Evolutionary conservation across 116 monocot species (phyloP).

Genomic region (Iris pallida): DNA sequence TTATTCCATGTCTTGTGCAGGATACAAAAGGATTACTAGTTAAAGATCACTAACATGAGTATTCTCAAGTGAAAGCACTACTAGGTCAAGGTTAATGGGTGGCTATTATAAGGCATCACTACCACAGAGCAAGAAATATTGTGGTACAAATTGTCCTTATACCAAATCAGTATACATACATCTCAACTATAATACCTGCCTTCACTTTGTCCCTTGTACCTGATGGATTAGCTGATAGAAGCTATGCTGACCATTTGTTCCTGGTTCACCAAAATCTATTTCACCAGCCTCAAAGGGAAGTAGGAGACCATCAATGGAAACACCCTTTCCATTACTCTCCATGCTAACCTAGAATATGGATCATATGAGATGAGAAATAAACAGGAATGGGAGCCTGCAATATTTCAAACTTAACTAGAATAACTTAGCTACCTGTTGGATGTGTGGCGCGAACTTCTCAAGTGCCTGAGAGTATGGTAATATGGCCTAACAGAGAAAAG

Average conservation of each 20-base stretch:
- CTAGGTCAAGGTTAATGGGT: too few relatives aligned
- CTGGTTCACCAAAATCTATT: conserved; percentile 99
- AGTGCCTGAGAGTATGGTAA: conserved; percentile 90
- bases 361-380: conserved; percentile 5
- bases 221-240: conserved; percentile 98
- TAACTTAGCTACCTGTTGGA: conserved; percentile 74
- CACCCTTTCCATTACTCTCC: conserved; percentile 99
- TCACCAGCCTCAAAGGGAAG: conserved; percentile 91
- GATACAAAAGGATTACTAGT: too few relatives aligned
- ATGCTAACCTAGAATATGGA: conserved; percentile 74
- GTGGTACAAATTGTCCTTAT: too few relatives aligned
- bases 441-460: conserved; percentile 96
- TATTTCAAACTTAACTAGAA: background rate
- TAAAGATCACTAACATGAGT: too few relatives aligned
- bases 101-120: too few relatives aligned
- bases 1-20: too few relatives aligned
- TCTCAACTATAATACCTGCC: too few relatives aligned
- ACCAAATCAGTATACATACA: too few relatives aligned
- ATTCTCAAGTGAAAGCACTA: too few relatives aligned
- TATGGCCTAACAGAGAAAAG: conserved; percentile 65
- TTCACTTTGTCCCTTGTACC: too few relatives aligned
- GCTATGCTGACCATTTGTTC: conserved; percentile 99
- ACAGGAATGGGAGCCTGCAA: conserved; percentile 5
- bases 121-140: too few relatives aligned
- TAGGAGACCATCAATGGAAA: conserved; percentile 85